These are phyloP conservation scores for Malbranchea cinnamomea DNA, from an alignment of 2,329 filamentous ascomycete genomes.

Conservation along the genomic window DNA sequence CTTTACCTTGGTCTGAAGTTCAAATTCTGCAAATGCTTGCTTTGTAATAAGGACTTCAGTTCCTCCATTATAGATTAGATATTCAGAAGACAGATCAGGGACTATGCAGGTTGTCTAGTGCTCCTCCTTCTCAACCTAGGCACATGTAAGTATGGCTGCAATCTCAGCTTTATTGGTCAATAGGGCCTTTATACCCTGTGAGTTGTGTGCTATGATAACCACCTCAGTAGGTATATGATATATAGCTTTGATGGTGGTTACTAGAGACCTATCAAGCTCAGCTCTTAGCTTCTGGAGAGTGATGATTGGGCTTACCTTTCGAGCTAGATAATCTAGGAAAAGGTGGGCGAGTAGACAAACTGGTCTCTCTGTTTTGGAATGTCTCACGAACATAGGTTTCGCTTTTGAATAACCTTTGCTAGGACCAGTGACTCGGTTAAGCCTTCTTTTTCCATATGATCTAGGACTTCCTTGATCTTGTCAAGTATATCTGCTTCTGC, in stretches of 20 bases:
- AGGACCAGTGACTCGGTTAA: no score
- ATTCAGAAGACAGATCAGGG: no score
- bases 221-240: neutral
- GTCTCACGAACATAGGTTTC: neutral
- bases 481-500: neutral
- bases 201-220: neutral
- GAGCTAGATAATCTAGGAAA: neutral
- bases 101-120: constrained; percentile 1
- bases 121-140: constrained; percentile 1
- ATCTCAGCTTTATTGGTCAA: neutral
- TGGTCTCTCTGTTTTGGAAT: constrained; percentile 1
- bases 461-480: no score
- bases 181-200: neutral
- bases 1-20: neutral
- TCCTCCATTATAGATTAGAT: no score
- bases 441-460: no score
- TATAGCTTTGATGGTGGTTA: neutral
- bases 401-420: no score
- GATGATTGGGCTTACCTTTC: constrained; percentile 1
- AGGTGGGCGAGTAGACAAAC: neutral
- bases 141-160: neutral
- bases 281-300: constrained; percentile 2
- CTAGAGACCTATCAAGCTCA: neutral
- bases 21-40: neutral
- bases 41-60: no score